These are phyloP conservation scores for Balansia obtecta DNA, from an alignment of 2,329 filamentous ascomycete species.

Conservation along the genomic window DNA sequence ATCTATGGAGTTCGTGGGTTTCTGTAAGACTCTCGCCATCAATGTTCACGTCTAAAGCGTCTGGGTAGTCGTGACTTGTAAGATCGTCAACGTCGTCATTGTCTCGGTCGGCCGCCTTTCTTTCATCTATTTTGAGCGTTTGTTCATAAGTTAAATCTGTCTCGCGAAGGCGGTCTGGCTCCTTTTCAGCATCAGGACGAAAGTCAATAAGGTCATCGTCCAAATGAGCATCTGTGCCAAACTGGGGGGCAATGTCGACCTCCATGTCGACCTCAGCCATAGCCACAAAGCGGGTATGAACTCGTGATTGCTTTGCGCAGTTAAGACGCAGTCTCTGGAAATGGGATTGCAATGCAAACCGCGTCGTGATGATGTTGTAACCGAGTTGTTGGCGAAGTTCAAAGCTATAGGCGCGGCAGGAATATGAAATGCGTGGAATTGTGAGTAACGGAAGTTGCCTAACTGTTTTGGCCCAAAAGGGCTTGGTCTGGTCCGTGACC, in stretches of 20 bases:
- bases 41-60: not conserved
- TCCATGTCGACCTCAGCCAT: slow-evolving; percentile 23
- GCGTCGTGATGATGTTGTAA: too few species aligned
- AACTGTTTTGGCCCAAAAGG: too few species aligned
- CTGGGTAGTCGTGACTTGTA: slow-evolving; percentile 1
- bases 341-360: too few species aligned
- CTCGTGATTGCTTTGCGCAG: too few species aligned
- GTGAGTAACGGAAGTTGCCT: too few species aligned
- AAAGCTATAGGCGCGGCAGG: too few species aligned
- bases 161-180: not conserved
- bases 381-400: too few species aligned
- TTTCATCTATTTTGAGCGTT: not conserved
- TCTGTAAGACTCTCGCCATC: slow-evolving; percentile 6
- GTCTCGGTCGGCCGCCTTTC: slow-evolving; percentile 3
- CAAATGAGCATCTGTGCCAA: slow-evolving; percentile 11
- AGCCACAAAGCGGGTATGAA: not conserved
- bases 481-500: too few species aligned
- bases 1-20: slow-evolving; percentile 2
- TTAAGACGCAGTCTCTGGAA: too few species aligned
- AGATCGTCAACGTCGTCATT: slow-evolving; percentile 6
- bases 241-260: slow-evolving; percentile 16
- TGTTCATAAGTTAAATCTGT: not conserved
- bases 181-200: slow-evolving; percentile 18
- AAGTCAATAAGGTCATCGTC: slow-evolving; percentile 27
- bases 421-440: too few species aligned